phyloP scores from a whole-genome alignment of 1,139 yeast species.

The Pichia sp. region DNA sequence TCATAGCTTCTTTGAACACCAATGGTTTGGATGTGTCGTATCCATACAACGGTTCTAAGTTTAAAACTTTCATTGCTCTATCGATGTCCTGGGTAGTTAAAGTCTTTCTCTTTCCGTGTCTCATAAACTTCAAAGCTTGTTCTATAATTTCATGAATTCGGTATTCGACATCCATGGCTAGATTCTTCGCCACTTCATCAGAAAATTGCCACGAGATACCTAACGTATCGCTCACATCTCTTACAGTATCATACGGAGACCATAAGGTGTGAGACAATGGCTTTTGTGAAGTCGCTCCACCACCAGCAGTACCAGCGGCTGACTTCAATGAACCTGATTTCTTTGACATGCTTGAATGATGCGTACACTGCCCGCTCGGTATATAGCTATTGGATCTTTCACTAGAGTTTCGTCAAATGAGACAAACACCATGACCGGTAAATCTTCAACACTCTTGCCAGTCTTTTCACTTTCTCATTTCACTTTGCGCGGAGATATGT shows the following conservation, averaged over 20 bases:
- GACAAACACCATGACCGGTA: not conserved
- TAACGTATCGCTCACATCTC: constrained; percentile 89
- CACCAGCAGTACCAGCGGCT: not conserved
- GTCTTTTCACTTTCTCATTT: not conserved
- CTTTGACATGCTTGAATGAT: constrained; percentile 6
- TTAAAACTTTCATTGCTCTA: constrained; percentile 76
- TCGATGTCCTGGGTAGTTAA: constrained; percentile 79
- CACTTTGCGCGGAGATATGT: not conserved
- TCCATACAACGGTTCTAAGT: constrained; percentile 84
- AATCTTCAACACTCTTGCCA: not conserved
- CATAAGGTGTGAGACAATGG: constrained; percentile 77
- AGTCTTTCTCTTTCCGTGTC: constrained; percentile 83
- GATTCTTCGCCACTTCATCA: constrained; percentile 88
- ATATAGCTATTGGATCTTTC: not conserved
- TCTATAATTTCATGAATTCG: constrained; percentile 92
- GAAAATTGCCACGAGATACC: constrained; percentile 69
- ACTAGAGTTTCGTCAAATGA: not conserved
- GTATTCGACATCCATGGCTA: constrained; percentile 99
- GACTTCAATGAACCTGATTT: constrained; percentile 3
- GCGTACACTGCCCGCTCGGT: not conserved
- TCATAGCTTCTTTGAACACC: constrained; percentile 73
- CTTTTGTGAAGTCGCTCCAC: constrained; percentile 13
- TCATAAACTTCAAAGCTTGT: constrained; percentile 93
- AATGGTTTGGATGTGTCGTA: constrained; percentile 61
- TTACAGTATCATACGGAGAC: constrained; percentile 97